Evolutionary conservation across 2,329 filamentous ascomycete species (phyloP).

Genomic region (Pseudogymnoascus verrucosus): DNA sequence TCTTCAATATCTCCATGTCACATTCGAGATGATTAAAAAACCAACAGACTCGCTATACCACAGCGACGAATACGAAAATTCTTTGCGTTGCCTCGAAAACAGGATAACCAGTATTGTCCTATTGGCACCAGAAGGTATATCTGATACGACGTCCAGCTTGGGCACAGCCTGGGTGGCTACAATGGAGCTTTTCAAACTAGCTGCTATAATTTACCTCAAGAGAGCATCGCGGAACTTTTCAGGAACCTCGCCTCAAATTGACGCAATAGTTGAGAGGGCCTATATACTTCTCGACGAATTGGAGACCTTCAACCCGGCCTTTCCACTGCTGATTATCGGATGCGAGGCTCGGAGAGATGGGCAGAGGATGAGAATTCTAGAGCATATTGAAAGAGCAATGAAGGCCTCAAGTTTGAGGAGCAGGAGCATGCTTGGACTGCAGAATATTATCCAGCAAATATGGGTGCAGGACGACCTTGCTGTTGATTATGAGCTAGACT

Average conservation of each 20-base stretch:
- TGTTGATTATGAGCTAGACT: conserved; percentile 15
- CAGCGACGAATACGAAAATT: conserved; percentile 20
- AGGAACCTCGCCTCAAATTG: conserved; percentile 16
- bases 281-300: conserved; percentile 17
- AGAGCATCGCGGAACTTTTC: conserved; percentile 20
- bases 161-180: conserved; percentile 16
- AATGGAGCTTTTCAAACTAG: conserved; percentile 17
- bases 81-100: conserved; percentile 19
- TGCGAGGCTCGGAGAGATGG: conserved; percentile 25
- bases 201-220: conserved; percentile 19
- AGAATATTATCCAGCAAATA: conserved; percentile 12
- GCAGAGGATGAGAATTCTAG: conserved; percentile 17
- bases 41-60: conserved; percentile 19
- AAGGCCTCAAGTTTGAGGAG: conserved; percentile 11
- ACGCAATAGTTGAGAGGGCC: conserved; percentile 16
- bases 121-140: conserved; percentile 14
- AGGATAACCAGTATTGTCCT: conserved; percentile 16
- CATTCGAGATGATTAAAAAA: conserved; percentile 18
- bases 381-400: conserved; percentile 16
- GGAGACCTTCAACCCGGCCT: conserved; percentile 21
- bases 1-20: conserved; percentile 16
- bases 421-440: conserved; percentile 12
- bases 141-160: conserved; percentile 13
- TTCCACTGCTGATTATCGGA: conserved; percentile 24
- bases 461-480: conserved; percentile 17